Percentiles rank a stretch among this genome's conserved stretches.
Evolutionary conservation across 2,329 filamentous ascomycete genomes (phyloP).

Genomic region (Trichophyton equinum): DNA sequence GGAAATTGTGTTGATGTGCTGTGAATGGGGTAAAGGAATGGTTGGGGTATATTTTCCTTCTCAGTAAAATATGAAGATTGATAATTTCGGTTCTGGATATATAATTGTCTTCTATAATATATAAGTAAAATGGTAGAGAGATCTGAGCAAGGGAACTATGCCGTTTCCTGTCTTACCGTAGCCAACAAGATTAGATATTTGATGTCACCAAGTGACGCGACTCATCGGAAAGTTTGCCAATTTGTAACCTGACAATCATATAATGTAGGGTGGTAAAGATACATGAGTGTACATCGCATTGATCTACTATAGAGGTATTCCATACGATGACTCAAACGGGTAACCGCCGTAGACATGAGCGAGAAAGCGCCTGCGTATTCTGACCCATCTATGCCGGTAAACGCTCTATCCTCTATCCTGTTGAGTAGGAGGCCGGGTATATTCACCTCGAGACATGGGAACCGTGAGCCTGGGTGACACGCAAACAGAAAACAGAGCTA

Average conservation of each 20-base stretch:
- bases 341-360: neutral
- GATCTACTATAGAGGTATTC: neutral
- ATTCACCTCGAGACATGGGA: neutral
- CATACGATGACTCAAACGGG: neutral
- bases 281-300: neutral
- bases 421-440: neutral
- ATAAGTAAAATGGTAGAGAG: neutral
- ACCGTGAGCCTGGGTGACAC: neutral
- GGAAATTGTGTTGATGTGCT: neutral
- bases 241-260: neutral
- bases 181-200: neutral
- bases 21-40: neutral
- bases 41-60: neutral
- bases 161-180: neutral
- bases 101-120: neutral
- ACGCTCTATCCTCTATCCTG: neutral
- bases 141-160: neutral
- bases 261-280: neutral
- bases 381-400: neutral
- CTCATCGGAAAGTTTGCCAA: neutral
- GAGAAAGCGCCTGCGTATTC: neutral
- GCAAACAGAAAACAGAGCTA: neutral
- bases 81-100: neutral
- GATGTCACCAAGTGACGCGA: neutral
- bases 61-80: neutral